phyloP scores from a whole-genome alignment of 495 filamentous ascomycete species.

The Podospora appendiculata region DNA sequence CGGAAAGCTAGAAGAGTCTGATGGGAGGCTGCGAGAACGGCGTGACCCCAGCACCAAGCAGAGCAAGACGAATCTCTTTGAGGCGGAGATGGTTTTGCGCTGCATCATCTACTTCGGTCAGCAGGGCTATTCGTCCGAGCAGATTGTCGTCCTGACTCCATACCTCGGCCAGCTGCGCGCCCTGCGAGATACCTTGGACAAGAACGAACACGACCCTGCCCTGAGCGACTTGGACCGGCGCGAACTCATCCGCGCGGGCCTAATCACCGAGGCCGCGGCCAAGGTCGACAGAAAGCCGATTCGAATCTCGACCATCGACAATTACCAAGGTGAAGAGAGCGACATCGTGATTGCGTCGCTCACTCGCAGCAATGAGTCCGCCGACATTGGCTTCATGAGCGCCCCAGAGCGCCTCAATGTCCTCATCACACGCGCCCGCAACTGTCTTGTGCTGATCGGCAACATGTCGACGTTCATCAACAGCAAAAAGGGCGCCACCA shows the following conservation, averaged over 20 bases:
- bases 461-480: constrained; percentile 60
- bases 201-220: constrained; percentile 45
- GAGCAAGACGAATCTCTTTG: constrained; percentile 59
- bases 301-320: constrained; percentile 60
- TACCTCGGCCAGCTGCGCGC: constrained; percentile 64
- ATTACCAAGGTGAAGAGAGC: constrained; percentile 76
- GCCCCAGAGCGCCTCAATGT: constrained; percentile 65
- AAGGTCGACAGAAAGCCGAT: constrained; percentile 44
- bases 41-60: constrained; percentile 40
- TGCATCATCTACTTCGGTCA: constrained; percentile 66
- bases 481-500: constrained; percentile 49
- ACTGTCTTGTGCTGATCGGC: constrained; percentile 64
- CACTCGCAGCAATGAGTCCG: constrained; percentile 55
- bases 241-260: constrained; percentile 59
- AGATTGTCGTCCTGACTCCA: constrained; percentile 65
- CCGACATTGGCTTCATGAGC: constrained; percentile 71
- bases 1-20: constrained; percentile 39
- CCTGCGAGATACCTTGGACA: constrained; percentile 41
- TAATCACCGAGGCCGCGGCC: constrained; percentile 48
- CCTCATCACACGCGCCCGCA: constrained; percentile 59
- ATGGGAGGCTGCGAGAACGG: constrained; percentile 37
- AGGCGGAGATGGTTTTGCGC: constrained; percentile 59
- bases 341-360: constrained; percentile 64
- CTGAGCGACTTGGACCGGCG: constrained; percentile 64
- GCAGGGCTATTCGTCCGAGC: constrained; percentile 62